Conservation (phyloP, 345 rosid species). For the Eutrema yunnanense region DNA sequence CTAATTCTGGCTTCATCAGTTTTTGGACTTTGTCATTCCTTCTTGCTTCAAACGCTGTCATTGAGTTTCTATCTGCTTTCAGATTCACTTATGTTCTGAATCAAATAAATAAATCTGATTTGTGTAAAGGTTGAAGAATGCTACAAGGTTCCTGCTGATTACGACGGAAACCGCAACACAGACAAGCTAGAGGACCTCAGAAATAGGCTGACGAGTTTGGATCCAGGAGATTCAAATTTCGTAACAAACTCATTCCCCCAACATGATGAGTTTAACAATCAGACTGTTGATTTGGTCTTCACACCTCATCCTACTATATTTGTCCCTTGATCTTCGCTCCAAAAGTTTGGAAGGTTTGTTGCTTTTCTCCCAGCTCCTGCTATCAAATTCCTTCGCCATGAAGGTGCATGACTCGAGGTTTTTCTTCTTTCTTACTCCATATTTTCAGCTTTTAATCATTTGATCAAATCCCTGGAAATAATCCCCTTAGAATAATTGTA, state of each 20-base stretch:
- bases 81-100: background rate
- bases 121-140: conserved; percentile 81
- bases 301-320: no score
- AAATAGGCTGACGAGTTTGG: conserved; percentile 68
- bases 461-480: background rate
- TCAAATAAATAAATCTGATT: background rate
- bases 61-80: background rate
- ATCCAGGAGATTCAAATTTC: conserved; percentile 91
- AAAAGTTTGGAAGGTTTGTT: no score
- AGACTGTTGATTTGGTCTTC: no score
- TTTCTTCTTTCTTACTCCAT: background rate
- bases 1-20: background rate
- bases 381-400: conserved; percentile 55
- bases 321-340: no score
- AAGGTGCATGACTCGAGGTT: conserved; percentile 88
- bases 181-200: conserved; percentile 81
- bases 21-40: background rate
- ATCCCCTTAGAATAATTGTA: background rate
- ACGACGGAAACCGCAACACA: conserved; percentile 78
- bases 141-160: conserved; percentile 87
- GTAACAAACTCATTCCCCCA: conserved; percentile 76
- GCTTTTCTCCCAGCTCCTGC: no score
- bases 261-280: conserved; percentile 57
- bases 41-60: background rate
- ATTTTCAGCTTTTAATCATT: background rate